Base-by-base conservation (phyloP, 2,329 filamentous ascomycete genomes). In the Stagonosporopsis tanaceti region DNA sequence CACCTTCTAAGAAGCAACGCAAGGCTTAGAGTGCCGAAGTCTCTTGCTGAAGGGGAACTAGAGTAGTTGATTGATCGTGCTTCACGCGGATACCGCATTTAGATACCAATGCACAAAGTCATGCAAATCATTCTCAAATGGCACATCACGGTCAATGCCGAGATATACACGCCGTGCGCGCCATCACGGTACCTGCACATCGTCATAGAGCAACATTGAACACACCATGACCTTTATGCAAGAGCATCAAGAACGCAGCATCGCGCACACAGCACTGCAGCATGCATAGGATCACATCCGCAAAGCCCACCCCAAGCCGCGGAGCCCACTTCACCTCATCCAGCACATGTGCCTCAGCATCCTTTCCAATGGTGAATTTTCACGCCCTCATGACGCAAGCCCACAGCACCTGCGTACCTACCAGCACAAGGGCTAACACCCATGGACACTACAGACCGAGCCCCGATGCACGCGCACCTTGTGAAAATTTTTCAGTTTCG, bases 1-100 rank as follows among this genome's bases (percentile, higher is more conserved):
- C 68, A 25, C 74, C 75, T 22, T 69, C 75, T 15, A 77, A 77
- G 74, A 80, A 76, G 66, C 72, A 74, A 75, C 76, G 79, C 35
- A 76, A 77, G 57, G 77, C 69, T 25, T 76, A 65, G 28, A 50
- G 4, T 8, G n/a, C 20, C 15, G 24, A n/a, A 0, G 1, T 20
- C 3, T 12, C 24, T 15, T 8, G 25, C 17, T 8, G 15, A 27
- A 14, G 14, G 9, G n/a, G 5, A n/a, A 3, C 30, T 11, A 11
- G 25, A 27, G 24, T 22, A 6, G 25, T 41, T 12, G 37, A 40
- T 27, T 9, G 24, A 22, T n/a, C 17, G 24, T 41, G 47, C 25
- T 32, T 17, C 22, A 47, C 20, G 44, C 44, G 27, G 30, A 50
- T 14, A 17, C 27, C 24, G 39, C 24, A 14, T 27, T 50, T 32